A percentile compares a stretch with the other conserved stretches of the same genome.
These are phyloP conservation scores for Dioszegia hungarica DNA, from an alignment of 768 basidiomycete species.

Conservation along the genomic window DNA sequence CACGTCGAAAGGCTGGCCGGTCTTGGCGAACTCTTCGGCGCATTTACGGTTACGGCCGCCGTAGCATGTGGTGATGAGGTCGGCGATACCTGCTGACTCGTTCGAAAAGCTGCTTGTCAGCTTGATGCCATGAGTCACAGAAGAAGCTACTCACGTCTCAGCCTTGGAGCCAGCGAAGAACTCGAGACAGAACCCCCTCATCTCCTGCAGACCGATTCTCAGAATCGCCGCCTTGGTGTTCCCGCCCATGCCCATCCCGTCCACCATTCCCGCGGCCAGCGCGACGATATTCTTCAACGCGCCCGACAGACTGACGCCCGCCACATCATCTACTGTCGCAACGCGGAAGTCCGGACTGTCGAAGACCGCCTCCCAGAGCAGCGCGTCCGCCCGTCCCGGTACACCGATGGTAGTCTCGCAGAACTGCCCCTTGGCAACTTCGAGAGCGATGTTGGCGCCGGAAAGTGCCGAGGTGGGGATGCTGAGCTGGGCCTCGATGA, in stretches of 20 bases:
- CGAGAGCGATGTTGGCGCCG: constrained; percentile 53
- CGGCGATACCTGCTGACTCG: constrained; percentile 51
- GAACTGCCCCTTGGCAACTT: constrained; percentile 52
- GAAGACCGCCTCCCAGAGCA: constrained; percentile 52
- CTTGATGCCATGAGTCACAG: constrained; percentile 8
- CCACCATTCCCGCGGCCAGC: constrained; percentile 53
- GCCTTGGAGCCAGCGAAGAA: constrained; percentile 51
- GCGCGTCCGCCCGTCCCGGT: constrained; percentile 44
- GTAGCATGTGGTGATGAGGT: constrained; percentile 52
- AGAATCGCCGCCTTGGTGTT: constrained; percentile 54
- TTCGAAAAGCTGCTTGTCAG: constrained; percentile 31
- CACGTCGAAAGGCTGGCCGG: constrained; percentile 50
- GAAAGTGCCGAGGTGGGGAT: constrained; percentile 51
- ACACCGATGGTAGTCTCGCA: constrained; percentile 54
- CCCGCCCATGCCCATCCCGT: constrained; percentile 52
- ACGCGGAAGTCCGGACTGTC: constrained; percentile 51
- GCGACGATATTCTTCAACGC: constrained; percentile 55
- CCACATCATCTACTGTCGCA: constrained; percentile 50
- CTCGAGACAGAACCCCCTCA: constrained; percentile 51
- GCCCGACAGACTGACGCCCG: constrained; percentile 53
- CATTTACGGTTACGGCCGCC: constrained; percentile 48
- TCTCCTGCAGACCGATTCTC: constrained; percentile 53
- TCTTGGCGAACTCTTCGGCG: constrained; percentile 52
- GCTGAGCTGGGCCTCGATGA: constrained; percentile 51
- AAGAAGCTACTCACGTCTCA: constrained; percentile 44